phyloP scores from a whole-genome alignment of 352 stramenopile species.

The Phytophthora niederhauseri region DNA sequence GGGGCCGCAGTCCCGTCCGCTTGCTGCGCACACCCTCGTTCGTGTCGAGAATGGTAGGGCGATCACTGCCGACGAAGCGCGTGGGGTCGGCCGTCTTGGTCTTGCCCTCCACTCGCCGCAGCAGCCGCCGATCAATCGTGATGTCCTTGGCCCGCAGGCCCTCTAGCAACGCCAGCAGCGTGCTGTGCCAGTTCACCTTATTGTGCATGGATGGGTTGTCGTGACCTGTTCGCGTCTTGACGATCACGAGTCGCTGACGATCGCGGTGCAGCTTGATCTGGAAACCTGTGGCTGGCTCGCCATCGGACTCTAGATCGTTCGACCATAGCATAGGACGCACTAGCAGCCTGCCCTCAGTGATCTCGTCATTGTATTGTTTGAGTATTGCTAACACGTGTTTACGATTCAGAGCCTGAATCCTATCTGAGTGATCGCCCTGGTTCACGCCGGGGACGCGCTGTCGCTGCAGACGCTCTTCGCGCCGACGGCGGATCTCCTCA shows the following conservation, averaged over 20 bases:
- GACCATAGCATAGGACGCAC: not conserved
- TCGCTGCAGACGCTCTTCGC: too few species aligned
- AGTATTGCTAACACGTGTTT: not conserved
- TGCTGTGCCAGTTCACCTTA: constrained; percentile 1
- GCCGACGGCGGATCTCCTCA: too few species aligned
- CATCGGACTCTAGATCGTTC: not conserved
- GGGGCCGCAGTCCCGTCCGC: too few species aligned
- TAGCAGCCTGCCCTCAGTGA: not conserved
- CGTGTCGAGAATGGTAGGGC: too few species aligned
- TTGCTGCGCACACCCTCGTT: too few species aligned
- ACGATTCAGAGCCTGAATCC: not conserved
- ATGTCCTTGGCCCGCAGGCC: not conserved
- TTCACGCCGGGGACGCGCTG: too few species aligned
- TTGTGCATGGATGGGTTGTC: not conserved
- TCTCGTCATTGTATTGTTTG: not conserved
- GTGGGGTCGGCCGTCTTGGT: too few species aligned
- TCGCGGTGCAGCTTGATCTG: not conserved
- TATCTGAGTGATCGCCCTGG: too few species aligned
- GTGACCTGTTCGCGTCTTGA: not conserved
- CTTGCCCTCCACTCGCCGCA: not conserved
- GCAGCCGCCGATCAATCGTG: not conserved
- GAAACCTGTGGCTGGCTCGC: not conserved
- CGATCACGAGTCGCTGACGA: not conserved
- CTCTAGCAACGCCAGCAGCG: not conserved
- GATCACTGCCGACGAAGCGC: too few species aligned